These are phyloP conservation scores for Claviceps africana DNA, from an alignment of 2,329 filamentous ascomycete species.

Conservation along the genomic window DNA sequence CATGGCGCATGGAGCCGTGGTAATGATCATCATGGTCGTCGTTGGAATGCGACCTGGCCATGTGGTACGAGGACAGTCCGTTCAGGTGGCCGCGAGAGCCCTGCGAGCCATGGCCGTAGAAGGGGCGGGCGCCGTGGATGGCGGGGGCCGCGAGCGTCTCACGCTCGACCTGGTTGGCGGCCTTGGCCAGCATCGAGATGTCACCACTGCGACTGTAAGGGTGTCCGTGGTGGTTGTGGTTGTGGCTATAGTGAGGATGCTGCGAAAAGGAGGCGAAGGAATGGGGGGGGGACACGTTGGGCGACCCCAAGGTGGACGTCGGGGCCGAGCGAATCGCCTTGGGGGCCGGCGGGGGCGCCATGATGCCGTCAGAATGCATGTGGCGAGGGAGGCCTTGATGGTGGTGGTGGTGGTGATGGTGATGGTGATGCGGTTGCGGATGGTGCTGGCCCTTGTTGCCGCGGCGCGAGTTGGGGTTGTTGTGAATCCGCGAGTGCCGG, in stretches of 20 bases:
- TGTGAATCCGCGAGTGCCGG: constrained; percentile 94
- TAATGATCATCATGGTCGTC: constrained; percentile 69
- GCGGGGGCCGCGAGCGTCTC: constrained; percentile 32
- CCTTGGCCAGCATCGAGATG: constrained; percentile 46
- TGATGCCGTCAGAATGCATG: constrained; percentile 49
- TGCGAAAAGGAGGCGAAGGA: constrained; percentile 62
- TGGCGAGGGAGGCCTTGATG: constrained; percentile 25
- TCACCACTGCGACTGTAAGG: constrained; percentile 38
- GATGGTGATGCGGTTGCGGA: constrained; percentile 20
- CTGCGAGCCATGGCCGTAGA: constrained; percentile 35
- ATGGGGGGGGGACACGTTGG: constrained; percentile 89
- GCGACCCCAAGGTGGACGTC: constrained; percentile 73
- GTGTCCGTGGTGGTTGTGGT: constrained; percentile 26
- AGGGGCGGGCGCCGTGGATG: constrained; percentile 33
- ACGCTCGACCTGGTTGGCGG: constrained; percentile 48
- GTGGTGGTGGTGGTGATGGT: constrained; percentile 21
- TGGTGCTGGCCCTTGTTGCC: constrained; percentile 62
- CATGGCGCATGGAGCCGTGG: constrained; percentile 49
- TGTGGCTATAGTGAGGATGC: constrained; percentile 25
- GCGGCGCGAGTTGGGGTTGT: constrained; percentile 90
- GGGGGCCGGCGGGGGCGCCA: constrained; percentile 61
- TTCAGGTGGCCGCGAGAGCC: constrained; percentile 50
- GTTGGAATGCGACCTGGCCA: constrained; percentile 77
- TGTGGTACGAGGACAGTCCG: constrained; percentile 77
- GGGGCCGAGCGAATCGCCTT: constrained; percentile 81